Base-by-base conservation (phyloP, 768 basidiomycete genomes). In the Amyloporia xantha region DNA sequence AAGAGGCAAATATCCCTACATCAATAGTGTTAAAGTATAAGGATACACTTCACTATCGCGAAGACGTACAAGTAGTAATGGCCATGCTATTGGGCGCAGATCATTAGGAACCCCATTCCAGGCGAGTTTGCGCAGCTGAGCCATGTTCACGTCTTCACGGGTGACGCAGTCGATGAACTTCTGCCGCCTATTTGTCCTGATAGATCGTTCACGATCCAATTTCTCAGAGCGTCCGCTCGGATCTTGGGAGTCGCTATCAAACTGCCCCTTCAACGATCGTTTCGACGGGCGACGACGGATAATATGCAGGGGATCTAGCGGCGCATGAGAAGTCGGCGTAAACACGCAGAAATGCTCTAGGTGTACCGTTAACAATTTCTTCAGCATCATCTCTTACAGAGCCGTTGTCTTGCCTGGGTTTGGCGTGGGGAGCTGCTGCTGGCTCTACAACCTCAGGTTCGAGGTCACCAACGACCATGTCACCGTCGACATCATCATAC, bases 41-140 rank as follows among this genome's bases (percentile, higher is more conserved):
- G 5, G 19, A 27, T 10, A 10, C 40, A 4, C 12, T 5, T 11
- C 13, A 15, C n/a, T n/a, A n/a, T n/a, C n/a, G n/a, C 10, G 17
- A 44, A 44, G 5, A 73, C 88, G 56, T 62, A 95, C 93, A 33
- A 98, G 80, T 26, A 99, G 75, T 41, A 97, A 72, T 61, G 92
- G 92, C 96, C 96, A 99, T 21, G 85, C 87, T 61, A 96, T 78
- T 0, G 92, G 91, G 35, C 96, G 78, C 23, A 99, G 71, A 57
- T 93, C 89, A 48, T 66, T 64, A 0, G 96, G 95, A 21, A 97
- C 87, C 20, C 96, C 96, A 44, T 86, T 85, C 96, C 96, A 99
- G 17, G 93, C 85, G 41, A 96, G 77, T 61, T 91, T 92, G 41
- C 93, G 77, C 53, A 99, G 73, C 63, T 91, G 89, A 17, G 80